A percentile compares a stretch with the other conserved stretches of the same genome.
phyloP scores from a whole-genome alignment of 2,329 filamentous ascomycete genomes.

The Verticillium longisporum region DNA sequence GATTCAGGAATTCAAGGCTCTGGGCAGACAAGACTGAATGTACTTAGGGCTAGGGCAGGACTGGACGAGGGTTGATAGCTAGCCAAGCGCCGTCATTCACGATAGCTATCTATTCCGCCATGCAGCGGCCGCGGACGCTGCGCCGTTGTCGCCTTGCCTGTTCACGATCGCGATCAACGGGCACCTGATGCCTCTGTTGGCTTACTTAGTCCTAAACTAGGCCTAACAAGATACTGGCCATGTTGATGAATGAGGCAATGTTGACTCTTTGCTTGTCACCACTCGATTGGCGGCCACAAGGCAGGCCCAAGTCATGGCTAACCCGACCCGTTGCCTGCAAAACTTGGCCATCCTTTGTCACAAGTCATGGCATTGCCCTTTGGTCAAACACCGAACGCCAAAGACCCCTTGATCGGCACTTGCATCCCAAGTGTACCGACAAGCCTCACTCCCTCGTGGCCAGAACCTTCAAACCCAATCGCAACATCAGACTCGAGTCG shows the following conservation, averaged over 20 bases:
- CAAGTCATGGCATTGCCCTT: neutral
- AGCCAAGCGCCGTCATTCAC: neutral
- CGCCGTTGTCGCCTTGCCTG: neutral
- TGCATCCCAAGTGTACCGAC: neutral
- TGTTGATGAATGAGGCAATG: neutral
- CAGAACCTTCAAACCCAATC: neutral
- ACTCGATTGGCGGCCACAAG: neutral
- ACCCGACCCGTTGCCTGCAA: neutral
- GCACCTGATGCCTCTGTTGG: neutral
- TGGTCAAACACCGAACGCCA: neutral
- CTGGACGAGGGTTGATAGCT: neutral
- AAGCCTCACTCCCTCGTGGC: neutral
- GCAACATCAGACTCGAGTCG: neutral
- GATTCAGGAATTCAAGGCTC: neutral
- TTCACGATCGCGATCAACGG: neutral
- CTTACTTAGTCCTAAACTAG: neutral
- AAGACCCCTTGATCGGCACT: neutral
- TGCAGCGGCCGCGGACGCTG: neutral
- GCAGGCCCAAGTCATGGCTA: neutral
- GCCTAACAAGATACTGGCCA: neutral
- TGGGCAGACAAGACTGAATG: neutral
- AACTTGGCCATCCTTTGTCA: neutral
- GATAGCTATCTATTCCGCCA: neutral
- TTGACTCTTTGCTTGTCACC: neutral
- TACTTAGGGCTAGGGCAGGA: neutral